Conservation (phyloP, 371 early-diverging fungal genomes). For the Actinomortierella ambigua region DNA sequence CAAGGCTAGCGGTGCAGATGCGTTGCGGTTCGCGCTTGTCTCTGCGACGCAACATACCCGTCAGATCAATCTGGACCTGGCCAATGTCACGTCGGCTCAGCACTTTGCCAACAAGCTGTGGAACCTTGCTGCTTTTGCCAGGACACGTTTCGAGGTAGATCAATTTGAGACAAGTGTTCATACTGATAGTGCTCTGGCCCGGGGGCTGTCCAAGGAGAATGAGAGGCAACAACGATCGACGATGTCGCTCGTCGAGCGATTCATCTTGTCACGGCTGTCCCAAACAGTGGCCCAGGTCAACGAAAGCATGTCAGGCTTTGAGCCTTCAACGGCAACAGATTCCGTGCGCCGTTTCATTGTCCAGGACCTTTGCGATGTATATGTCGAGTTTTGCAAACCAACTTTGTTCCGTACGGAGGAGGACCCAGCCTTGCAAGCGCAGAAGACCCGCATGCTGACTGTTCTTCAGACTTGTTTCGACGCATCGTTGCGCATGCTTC, state of each 20-base stretch:
- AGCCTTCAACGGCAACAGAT: conserved; percentile 87
- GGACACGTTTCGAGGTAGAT: conserved; percentile 59
- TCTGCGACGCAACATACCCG: conserved; percentile 88
- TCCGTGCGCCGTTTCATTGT: conserved; percentile 88
- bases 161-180: conserved; percentile 46
- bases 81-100: conserved; percentile 89
- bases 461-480: conserved; percentile 83
- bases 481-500: conserved; percentile 83
- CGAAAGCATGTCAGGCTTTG: conserved; percentile 68
- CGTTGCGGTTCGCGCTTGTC: conserved; percentile 90
- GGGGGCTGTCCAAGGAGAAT: conserved; percentile 10
- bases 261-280: conserved; percentile 86
- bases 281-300: conserved; percentile 70
- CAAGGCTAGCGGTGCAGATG: conserved; percentile 96
- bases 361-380: conserved; percentile 96
- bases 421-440: conserved; percentile 48
- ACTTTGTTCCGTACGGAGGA: conserved; percentile 52
- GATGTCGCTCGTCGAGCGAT: conserved; percentile 79
- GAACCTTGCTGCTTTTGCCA: conserved; percentile 90
- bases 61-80: conserved; percentile 97
- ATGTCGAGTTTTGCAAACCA: conserved; percentile 84
- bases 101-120: conserved; percentile 99
- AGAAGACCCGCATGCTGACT: conserved; percentile 14
- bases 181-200: conserved; percentile 16
- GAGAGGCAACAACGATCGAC: conserved; percentile 3